A percentile compares a stretch with the other conserved stretches of the same genome.
phyloP scores from a whole-genome alignment of 2,329 filamentous ascomycete genomes.

The Botrytis fragariae region DNA sequence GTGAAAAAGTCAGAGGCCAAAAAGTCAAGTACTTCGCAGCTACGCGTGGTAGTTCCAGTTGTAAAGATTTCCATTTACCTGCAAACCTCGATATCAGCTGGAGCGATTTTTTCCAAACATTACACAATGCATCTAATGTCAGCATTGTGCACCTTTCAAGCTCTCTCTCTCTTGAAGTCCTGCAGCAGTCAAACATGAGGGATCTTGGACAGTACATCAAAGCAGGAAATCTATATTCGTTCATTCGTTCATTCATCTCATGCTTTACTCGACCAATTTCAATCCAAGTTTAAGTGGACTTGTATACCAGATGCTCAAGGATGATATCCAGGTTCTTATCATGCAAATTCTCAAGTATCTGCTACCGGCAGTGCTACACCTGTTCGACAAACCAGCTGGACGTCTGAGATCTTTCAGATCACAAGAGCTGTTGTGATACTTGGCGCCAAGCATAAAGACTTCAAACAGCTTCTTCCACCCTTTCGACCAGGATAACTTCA shows the following conservation, averaged over 20 bases:
- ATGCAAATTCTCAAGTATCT: not conserved
- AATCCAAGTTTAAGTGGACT: not conserved
- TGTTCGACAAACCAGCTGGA: not conserved
- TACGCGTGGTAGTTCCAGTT: not conserved
- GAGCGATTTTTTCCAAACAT: not conserved
- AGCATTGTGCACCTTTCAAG: not conserved
- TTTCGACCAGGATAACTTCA: not conserved
- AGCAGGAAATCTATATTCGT: not conserved
- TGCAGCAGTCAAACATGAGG: not conserved
- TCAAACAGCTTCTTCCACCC: not conserved
- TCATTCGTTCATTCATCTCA: not conserved
- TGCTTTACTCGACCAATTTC: not conserved
- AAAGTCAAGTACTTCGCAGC: not conserved
- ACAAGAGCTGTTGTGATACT: slow-evolving; percentile 1
- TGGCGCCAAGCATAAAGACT: slow-evolving; percentile 3
- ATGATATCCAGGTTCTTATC: not conserved
- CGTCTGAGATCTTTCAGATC: not conserved
- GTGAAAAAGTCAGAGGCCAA: not conserved
- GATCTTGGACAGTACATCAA: not conserved
- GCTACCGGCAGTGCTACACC: not conserved
- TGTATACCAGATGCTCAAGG: not conserved
- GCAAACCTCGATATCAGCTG: not conserved
- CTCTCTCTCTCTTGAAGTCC: not conserved
- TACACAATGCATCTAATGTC: not conserved
- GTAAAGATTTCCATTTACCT: not conserved